These are phyloP conservation scores for Pseudopithomyces chartarum DNA, from an alignment of 2,329 filamentous ascomycete genomes.

Conservation along the genomic window DNA sequence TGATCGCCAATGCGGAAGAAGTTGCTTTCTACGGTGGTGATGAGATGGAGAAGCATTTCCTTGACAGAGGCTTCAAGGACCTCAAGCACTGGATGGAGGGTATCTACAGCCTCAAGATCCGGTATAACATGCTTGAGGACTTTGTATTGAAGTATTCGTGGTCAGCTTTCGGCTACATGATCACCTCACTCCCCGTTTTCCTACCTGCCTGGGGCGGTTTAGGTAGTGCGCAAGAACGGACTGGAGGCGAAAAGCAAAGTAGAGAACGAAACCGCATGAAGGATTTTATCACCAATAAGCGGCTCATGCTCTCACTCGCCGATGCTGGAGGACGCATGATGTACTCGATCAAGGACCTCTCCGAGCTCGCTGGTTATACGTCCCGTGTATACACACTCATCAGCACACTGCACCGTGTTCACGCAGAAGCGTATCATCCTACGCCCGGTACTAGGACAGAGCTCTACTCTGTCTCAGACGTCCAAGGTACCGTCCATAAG, in stretches of 20 bases:
- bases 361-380: slow-evolving; percentile 93
- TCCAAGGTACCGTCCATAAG: slow-evolving; percentile 91
- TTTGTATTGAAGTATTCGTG: slow-evolving; percentile 98
- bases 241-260: slow-evolving; percentile 56
- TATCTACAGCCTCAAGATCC: slow-evolving; percentile 96
- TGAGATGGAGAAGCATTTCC: slow-evolving; percentile 90
- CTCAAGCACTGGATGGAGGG: slow-evolving; percentile 97
- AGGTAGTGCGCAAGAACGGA: slow-evolving; percentile 72
- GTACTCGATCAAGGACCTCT: slow-evolving; percentile 98
- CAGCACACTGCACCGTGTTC: slow-evolving; percentile 89
- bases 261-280: slow-evolving; percentile 90
- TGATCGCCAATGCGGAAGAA: slow-evolving; percentile 97
- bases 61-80: slow-evolving; percentile 90
- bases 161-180: slow-evolving; percentile 95
- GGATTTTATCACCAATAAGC: slow-evolving; percentile 98
- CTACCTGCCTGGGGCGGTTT: slow-evolving; percentile 91
- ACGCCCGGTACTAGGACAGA: slow-evolving; percentile 71
- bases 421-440: slow-evolving; percentile 84
- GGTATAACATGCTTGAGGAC: slow-evolving; percentile 98
- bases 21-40: slow-evolving; percentile 97
- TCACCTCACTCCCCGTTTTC: slow-evolving; percentile 92
- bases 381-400: slow-evolving; percentile 95
- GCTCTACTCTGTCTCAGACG: slow-evolving; percentile 85
- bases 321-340: slow-evolving; percentile 98
- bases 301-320: slow-evolving; percentile 94